phyloP scores from a whole-genome alignment of 371 early-diverging fungal genomes.

The Blyttiomyces sp. region DNA sequence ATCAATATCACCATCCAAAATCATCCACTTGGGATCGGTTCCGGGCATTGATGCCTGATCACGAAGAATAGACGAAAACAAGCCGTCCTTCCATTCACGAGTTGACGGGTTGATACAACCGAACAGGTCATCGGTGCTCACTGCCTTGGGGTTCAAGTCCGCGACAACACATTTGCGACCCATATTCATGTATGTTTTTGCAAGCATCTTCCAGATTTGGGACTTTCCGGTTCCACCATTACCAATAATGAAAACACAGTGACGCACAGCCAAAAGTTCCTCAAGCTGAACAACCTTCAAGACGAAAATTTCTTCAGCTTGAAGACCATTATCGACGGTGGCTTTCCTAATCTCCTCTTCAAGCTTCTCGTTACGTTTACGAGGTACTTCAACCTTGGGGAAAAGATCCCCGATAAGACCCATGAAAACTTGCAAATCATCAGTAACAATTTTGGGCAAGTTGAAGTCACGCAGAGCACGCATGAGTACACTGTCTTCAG shows the following conservation, averaged over 20 bases:
- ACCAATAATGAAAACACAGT: conserved; percentile 65
- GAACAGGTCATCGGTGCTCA: conserved; percentile 60
- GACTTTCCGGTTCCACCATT: conserved; percentile 61
- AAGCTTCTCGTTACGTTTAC: conserved; percentile 55
- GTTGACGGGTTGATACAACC: conserved; percentile 64
- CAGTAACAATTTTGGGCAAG: conserved; percentile 62
- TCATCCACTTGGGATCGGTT: conserved; percentile 63
- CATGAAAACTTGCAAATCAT: conserved; percentile 59
- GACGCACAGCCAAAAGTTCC: conserved; percentile 60
- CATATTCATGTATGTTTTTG: conserved; percentile 55
- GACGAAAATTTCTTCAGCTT: conserved; percentile 61
- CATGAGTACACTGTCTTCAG: conserved; percentile 64
- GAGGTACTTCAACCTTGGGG: conserved; percentile 58
- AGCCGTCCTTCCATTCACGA: conserved; percentile 65
- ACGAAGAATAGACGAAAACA: conserved; percentile 58
- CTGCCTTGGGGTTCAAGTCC: conserved; percentile 64
- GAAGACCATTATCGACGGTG: conserved; percentile 56
- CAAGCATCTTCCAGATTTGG: conserved; percentile 64
- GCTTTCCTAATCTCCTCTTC: conserved; percentile 59
- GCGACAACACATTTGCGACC: conserved; percentile 52
- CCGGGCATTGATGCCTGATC: conserved; percentile 55
- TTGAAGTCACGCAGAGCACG: conserved; percentile 66
- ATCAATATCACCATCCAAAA: conserved; percentile 62
- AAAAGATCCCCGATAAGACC: conserved; percentile 63
- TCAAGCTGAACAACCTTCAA: conserved; percentile 62